Evolutionary conservation across 2,329 filamentous ascomycete species (phyloP), one percentile per base, ranked within the genome.

Genomic region (Fusarium sororula): DNA sequence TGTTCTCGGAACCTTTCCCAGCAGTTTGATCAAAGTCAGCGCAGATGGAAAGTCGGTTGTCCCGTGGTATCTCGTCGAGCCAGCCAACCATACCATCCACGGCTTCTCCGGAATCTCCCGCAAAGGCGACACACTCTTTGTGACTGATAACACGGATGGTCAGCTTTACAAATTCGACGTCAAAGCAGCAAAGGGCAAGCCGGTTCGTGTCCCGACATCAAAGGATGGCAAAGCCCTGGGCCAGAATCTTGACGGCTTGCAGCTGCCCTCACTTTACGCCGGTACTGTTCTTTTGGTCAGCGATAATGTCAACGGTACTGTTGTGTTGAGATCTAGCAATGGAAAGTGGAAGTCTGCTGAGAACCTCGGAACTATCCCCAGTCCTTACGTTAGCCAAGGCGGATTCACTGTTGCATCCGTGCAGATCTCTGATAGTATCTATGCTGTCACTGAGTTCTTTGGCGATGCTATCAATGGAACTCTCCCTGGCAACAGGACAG

Each of bases 1-100:
- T 56, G 80, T 82, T 12, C 73, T 84, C 2, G 82, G 84, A 45
- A 83, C 81, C 0, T 84, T 75, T 14, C 82, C 83, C 0, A 80
- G 81, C 26, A 81, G 80, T 12, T 77, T 85, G 22, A 68, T 84
- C 51, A 79, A 79, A 18, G 78, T 83, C 15, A 77, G 76, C 32
- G 54, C 78, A 35, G 72, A 81, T 56, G 82, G 82, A 5, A 69
- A 70, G 7, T 64, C 69, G 10, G 75, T 74, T 9, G 56, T 28
- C 7, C 71, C 79, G 1, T 84, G 82, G 82, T 83, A 82, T 68
- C 70, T 81, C 5, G 78, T 77, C 13, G 63, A 72, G 1, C 61
- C 69, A 4, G 71, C 78, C 24, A 71, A 79, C n/a, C 80, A 81
- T 37, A 80, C 77, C 20, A 56, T 48, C 10, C 13, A 57, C 11